Evolutionary conservation across 805 yeast genomes (phyloP).

Genomic region (Candida lessepsii): DNA sequence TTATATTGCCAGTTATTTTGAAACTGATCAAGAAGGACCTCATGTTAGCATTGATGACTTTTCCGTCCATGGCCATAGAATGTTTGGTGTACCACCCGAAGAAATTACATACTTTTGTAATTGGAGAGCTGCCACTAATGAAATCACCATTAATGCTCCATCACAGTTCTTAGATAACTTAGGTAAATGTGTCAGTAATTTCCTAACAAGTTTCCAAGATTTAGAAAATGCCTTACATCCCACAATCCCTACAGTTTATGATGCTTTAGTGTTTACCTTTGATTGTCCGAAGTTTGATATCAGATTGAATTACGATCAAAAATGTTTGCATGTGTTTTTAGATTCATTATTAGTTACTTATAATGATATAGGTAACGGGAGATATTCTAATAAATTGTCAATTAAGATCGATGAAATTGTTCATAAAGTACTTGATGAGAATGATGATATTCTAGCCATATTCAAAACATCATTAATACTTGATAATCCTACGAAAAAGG

Average conservation of each 20-base stretch:
- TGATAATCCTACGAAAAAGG: slow-evolving; percentile 58
- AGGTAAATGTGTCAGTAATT: slow-evolving; percentile 39
- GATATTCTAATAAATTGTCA: slow-evolving; percentile 58
- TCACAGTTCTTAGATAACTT: slow-evolving; percentile 47
- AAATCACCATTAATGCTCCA: slow-evolving; percentile 50
- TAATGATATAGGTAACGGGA: slow-evolving; percentile 68
- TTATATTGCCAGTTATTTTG: slow-evolving; percentile 12
- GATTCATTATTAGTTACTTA: slow-evolving; percentile 37
- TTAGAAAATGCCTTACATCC: slow-evolving; percentile 70
- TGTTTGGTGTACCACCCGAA: slow-evolving; percentile 88
- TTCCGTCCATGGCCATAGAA: slow-evolving; percentile 78
- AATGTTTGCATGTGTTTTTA: slow-evolving; percentile 17
- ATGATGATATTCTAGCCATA: slow-evolving; percentile 30
- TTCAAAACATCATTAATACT: slow-evolving; percentile 57
- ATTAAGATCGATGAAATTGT: slow-evolving; percentile 49
- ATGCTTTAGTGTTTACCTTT: slow-evolving; percentile 65
- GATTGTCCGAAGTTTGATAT: slow-evolving; percentile 48
- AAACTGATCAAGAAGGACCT: slow-evolving; percentile 20
- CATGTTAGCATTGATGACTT: slow-evolving; percentile 59
- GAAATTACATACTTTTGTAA: slow-evolving; percentile 87
- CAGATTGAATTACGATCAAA: slow-evolving; percentile 24
- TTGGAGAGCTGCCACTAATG: slow-evolving; percentile 81
- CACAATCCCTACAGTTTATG: slow-evolving; percentile 56
- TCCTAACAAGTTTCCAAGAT: slow-evolving; percentile 67
- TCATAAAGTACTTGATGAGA: slow-evolving; percentile 24